Conservation (phyloP, 768 basidiomycete species). For the Omphalotus guepiniiformis region DNA sequence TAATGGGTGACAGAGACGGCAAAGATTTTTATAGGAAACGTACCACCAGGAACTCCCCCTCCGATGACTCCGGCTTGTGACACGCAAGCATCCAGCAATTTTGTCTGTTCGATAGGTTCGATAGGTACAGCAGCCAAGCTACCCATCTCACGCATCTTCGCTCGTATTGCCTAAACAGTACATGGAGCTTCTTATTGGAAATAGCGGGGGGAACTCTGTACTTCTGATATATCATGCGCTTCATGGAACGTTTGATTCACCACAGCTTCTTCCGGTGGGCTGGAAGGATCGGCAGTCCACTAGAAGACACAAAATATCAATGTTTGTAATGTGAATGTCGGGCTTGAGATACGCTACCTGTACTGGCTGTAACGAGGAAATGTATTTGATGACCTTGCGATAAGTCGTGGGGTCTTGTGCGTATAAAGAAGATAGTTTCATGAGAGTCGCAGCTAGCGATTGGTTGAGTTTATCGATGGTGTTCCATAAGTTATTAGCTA, state of each 20-base stretch:
- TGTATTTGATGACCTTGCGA: slow-evolving; percentile 52
- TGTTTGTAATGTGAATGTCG: not conserved
- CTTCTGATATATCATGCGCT: slow-evolving; percentile 57
- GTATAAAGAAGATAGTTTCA: slow-evolving; percentile 46
- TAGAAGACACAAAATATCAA: slow-evolving; percentile 19
- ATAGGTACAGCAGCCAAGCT: slow-evolving; percentile 72
- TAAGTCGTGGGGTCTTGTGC: slow-evolving; percentile 47
- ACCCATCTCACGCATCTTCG: slow-evolving; percentile 84
- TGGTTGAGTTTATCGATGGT: slow-evolving; percentile 60
- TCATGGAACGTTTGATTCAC: slow-evolving; percentile 55
- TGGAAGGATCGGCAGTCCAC: slow-evolving; percentile 60
- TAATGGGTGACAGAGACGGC: not conserved
- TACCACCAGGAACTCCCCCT: slow-evolving; percentile 95
- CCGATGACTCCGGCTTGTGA: slow-evolving; percentile 82
- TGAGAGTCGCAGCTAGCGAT: slow-evolving; percentile 48
- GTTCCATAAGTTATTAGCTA: slow-evolving; percentile 66
- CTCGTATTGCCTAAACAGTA: slow-evolving; percentile 59
- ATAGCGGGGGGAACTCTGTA: slow-evolving; percentile 19
- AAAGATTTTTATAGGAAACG: slow-evolving; percentile 22
- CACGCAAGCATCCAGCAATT: slow-evolving; percentile 74
- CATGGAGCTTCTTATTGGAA: not conserved
- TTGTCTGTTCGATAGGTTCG: slow-evolving; percentile 85
- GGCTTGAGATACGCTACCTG: slow-evolving; percentile 34
- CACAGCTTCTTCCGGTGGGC: slow-evolving; percentile 36
- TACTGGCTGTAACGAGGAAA: slow-evolving; percentile 54